A percentile compares a stretch with the other conserved stretches of the same genome.
phyloP scores from a whole-genome alignment of 768 basidiomycete species.

The Punctularia strigosozonata region DNA sequence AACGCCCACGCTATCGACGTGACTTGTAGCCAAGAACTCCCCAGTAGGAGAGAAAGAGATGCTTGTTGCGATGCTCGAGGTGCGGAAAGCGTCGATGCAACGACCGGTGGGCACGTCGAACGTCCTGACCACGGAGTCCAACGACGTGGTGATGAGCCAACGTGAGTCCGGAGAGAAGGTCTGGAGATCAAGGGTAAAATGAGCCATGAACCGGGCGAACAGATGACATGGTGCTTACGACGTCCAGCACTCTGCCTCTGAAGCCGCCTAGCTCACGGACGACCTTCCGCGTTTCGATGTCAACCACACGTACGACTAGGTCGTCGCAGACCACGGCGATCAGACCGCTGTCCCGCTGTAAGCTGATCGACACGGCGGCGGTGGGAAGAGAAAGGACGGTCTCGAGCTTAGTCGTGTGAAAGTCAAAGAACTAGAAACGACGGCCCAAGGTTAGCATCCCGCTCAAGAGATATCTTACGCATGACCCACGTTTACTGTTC shows the following conservation, averaged over 20 bases:
- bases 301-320: constrained; percentile 70
- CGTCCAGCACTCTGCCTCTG: constrained; percentile 75
- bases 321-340: constrained; percentile 83
- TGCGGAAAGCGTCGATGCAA: constrained; percentile 86
- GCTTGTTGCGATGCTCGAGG: constrained; percentile 78
- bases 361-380: constrained; percentile 50
- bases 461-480: constrained; percentile 1
- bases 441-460: background rate
- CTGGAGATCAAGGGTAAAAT: constrained; percentile 25
- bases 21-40: constrained; percentile 91
- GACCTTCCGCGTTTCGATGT: constrained; percentile 79
- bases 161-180: constrained; percentile 92
- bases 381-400: constrained; percentile 59
- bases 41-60: constrained; percentile 89
- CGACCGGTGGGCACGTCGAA: constrained; percentile 92
- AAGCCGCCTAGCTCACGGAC: constrained; percentile 87
- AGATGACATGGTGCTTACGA: constrained; percentile 35
- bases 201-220: background rate
- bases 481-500: constrained; percentile 69
- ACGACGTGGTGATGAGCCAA: constrained; percentile 81
- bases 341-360: constrained; percentile 81
- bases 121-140: constrained; percentile 88
- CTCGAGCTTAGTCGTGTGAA: constrained; percentile 73
- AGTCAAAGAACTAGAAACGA: constrained; percentile 92
- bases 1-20: constrained; percentile 89